These are phyloP conservation scores for Waitea zeae DNA, from an alignment of 1,284 basidiomycete genomes.

Conservation along the genomic window DNA sequence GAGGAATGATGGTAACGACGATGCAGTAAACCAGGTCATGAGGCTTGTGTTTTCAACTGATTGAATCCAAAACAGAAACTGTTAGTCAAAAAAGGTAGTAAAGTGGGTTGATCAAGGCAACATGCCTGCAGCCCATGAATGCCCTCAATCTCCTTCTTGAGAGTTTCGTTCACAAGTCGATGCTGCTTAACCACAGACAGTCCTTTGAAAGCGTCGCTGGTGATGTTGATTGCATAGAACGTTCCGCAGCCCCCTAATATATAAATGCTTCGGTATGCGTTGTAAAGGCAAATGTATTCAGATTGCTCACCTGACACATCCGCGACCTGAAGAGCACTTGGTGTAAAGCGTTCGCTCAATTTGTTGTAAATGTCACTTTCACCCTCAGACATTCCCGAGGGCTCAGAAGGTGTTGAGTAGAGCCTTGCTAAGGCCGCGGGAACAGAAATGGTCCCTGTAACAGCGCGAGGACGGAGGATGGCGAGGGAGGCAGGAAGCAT, in stretches of 20 bases:
- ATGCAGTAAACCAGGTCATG: too few species aligned
- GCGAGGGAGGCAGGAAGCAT: too few species aligned
- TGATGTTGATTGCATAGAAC: slow-evolving; percentile 89
- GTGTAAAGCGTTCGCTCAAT: too few species aligned
- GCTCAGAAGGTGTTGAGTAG: background rate
- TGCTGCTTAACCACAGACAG: slow-evolving; percentile 88
- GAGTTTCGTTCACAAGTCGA: slow-evolving; percentile 70
- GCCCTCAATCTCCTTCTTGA: slow-evolving; percentile 82
- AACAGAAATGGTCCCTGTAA: too few species aligned
- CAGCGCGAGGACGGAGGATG: too few species aligned
- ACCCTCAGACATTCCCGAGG: slow-evolving; percentile 25
- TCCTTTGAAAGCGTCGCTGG: slow-evolving; percentile 74
- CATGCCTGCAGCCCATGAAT: slow-evolving; percentile 97
- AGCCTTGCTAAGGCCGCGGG: background rate
- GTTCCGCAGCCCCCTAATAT: slow-evolving; percentile 79
- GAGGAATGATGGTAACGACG: too few species aligned
- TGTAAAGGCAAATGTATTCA: slow-evolving; percentile 1
- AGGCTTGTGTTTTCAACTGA: too few species aligned
- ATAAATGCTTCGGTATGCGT: background rate
- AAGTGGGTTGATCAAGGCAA: too few species aligned
- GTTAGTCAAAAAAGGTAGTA: too few species aligned
- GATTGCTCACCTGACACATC: slow-evolving; percentile 66
- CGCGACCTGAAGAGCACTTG: slow-evolving; percentile 61
- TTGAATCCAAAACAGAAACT: too few species aligned
- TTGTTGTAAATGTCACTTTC: slow-evolving; percentile 60